Conservation (phyloP, 2,329 filamentous ascomycete genomes). For the Trichoderma asperellum region DNA sequence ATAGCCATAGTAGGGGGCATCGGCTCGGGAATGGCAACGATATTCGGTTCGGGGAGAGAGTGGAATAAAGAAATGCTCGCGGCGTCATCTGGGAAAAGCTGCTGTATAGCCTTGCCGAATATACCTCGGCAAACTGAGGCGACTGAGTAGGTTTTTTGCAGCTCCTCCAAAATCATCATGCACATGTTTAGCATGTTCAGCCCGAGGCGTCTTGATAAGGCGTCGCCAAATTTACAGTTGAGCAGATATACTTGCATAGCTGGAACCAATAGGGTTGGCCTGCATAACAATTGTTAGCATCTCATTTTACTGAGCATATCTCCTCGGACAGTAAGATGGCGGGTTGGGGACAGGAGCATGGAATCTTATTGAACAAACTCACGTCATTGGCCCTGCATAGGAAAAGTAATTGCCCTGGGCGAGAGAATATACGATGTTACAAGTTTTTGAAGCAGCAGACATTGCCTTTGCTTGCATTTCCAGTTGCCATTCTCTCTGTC, state of each 20-base stretch:
- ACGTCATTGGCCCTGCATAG: slow-evolving; percentile 21
- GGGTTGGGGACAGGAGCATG: background rate
- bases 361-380: background rate
- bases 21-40: background rate
- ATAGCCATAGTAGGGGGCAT: background rate
- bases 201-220: slow-evolving; percentile 11
- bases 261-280: slow-evolving; percentile 9
- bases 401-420: slow-evolving; percentile 21
- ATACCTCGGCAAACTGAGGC: slow-evolving; percentile 25
- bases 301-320: background rate
- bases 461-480: slow-evolving; percentile 22
- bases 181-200: slow-evolving; percentile 25
- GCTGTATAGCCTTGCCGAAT: slow-evolving; percentile 23
- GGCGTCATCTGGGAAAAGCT: slow-evolving; percentile 21
- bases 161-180: slow-evolving; percentile 25
- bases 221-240: slow-evolving; percentile 25
- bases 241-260: slow-evolving; percentile 25
- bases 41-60: slow-evolving; percentile 5
- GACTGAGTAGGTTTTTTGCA: slow-evolving; percentile 21
- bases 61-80: slow-evolving; percentile 12
- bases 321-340: no score
- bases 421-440: slow-evolving; percentile 21
- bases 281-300: background rate
- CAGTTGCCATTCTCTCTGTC: slow-evolving; percentile 20
- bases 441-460: slow-evolving; percentile 24